A percentile compares a stretch with the other conserved stretches of the same genome.
phyloP scores from a whole-genome alignment of 1,284 basidiomycete genomes.

The Ganoderma lingzhi region DNA sequence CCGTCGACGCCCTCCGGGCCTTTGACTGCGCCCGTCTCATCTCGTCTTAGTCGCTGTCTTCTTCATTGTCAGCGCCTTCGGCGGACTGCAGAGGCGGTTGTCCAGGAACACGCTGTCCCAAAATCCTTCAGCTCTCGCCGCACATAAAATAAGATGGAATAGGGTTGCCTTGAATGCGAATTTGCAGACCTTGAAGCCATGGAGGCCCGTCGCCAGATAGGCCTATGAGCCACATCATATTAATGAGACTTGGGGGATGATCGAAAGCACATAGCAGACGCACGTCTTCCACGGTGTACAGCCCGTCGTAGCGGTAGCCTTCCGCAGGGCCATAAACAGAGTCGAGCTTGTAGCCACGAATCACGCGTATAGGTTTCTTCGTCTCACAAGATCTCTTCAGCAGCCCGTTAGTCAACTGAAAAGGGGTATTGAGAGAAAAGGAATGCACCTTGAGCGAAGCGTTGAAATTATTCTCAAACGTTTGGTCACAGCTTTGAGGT shows the following conservation, averaged over 20 bases:
- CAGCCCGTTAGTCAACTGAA: conserved; percentile 7
- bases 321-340: conserved; percentile 76
- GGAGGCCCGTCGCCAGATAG: conserved; percentile 34
- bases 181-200: conserved; percentile 81
- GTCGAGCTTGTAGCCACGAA: conserved; percentile 81
- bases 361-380: conserved; percentile 80
- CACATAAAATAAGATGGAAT: conserved; percentile 5
- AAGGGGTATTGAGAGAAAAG: neutral
- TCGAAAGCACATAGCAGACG: neutral
- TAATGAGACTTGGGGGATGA: neutral
- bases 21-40: neutral
- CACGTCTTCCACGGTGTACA: conserved; percentile 81
- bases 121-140: neutral
- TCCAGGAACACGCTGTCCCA: conserved; percentile 61
- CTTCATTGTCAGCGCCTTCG: conserved; percentile 19
- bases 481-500: conserved; percentile 82
- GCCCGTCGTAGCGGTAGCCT: conserved; percentile 87
- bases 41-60: neutral
- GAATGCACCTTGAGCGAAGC: conserved; percentile 64
- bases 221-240: neutral
- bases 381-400: conserved; percentile 71
- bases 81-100: conserved; percentile 58
- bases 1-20: neutral
- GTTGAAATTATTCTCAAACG: conserved; percentile 77
- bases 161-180: conserved; percentile 72